A percentile compares a stretch with the other conserved stretches of the same genome.
These are phyloP conservation scores for Aspergillus quadricinctus DNA, from an alignment of 2,329 filamentous ascomycete genomes.

Conservation along the genomic window DNA sequence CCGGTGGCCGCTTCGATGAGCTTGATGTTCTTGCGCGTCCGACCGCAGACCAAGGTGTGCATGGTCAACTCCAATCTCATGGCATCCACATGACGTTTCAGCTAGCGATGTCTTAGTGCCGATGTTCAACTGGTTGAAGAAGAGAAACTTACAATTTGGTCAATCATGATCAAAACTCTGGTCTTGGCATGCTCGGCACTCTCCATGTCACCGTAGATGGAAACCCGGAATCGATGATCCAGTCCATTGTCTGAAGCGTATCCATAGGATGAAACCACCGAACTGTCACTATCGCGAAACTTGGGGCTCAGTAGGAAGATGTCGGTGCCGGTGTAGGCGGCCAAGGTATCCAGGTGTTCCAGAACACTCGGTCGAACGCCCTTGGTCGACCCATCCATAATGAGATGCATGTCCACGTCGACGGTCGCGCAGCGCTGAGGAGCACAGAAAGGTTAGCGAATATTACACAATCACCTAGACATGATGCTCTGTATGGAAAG, in stretches of 20 bases:
- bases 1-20: slow-evolving; percentile 92
- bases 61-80: slow-evolving; percentile 80
- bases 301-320: slow-evolving; percentile 94
- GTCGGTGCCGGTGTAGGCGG: slow-evolving; percentile 86
- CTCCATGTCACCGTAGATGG: slow-evolving; percentile 92
- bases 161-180: slow-evolving; percentile 91
- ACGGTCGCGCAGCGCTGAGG: slow-evolving; percentile 82
- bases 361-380: slow-evolving; percentile 72
- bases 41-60: slow-evolving; percentile 88
- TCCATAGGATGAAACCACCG: slow-evolving; percentile 67
- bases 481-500: slow-evolving; percentile 15
- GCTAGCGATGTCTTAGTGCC: slow-evolving; percentile 31
- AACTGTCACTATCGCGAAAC: slow-evolving; percentile 70
- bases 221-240: slow-evolving; percentile 85
- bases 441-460: slow-evolving; percentile 16
- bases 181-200: slow-evolving; percentile 97
- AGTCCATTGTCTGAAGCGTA: slow-evolving; percentile 75
- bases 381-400: slow-evolving; percentile 68
- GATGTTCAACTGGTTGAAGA: not conserved
- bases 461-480: slow-evolving; percentile 13
- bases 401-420: slow-evolving; percentile 86
- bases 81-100: slow-evolving; percentile 63
- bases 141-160: slow-evolving; percentile 66
- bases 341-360: slow-evolving; percentile 80
- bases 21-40: slow-evolving; percentile 96